Evolutionary conservation across 345 rosid genomes (phyloP), one percentile per base, ranked within the genome.

Genomic region (Acer campestre): DNA sequence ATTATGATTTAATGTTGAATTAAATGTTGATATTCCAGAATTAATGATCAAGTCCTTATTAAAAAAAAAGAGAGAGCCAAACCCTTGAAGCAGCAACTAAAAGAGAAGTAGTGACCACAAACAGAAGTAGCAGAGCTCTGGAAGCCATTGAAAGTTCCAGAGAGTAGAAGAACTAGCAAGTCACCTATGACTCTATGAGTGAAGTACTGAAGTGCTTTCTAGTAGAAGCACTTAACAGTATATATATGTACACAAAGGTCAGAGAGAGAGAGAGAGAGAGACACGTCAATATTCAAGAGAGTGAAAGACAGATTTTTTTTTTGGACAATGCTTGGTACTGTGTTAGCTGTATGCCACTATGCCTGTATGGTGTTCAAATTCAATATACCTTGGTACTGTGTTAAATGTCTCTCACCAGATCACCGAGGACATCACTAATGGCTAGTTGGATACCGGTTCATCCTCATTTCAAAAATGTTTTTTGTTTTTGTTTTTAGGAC

Each of bases 61-160:
- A 2, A 35, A 56, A 55, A 40, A 64, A 75, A 46, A 9, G 66
- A 58, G 67, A 1, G 58, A 75, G 44, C n/a, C 64, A 71, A 79
- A 88, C 92, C 73, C 73, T 70, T 18, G 88, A 3, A 35, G 86
- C 4, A 35, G 86, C 4, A 31, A 77, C 74, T 14, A 82, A 17
- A 53, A 87, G 80, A 55, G 83, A 61, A 78, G 85, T 73, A 68
- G 46, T 42, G 46, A 42, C 11, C 46, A 82, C 77, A 70, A 86
- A 29, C 48, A 81, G 75, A 61, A 85, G 75, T 7, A 70, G 55
- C 49, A 73, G 17, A 55, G 80, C 38, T 77, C 72, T 86, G 83
- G 67, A 53, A 75, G 82, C 84, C 92, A 89, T 89, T 35, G 79
- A n/a, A 29, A 59, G 63, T n/a, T 44, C 10, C 10, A 7, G 0